Conservation (phyloP, 257 asterid genomes). For the Buddleja alternifolia region DNA sequence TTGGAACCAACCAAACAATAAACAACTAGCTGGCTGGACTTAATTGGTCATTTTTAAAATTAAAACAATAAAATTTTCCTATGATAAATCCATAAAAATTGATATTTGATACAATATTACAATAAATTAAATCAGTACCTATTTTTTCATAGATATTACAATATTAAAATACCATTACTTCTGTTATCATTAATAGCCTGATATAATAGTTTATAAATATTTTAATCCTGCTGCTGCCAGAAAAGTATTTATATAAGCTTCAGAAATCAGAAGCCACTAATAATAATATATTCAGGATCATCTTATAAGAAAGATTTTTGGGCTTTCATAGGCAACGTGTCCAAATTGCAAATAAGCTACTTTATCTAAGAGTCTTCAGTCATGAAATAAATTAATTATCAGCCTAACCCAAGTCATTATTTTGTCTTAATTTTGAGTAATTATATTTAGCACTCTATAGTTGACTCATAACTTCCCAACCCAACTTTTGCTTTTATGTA, state of each 20-base stretch:
- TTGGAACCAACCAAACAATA: neutral
- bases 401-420: slow-evolving; percentile 17
- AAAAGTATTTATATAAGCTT: slow-evolving; percentile 6
- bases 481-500: slow-evolving; percentile 19
- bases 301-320: slow-evolving; percentile 3
- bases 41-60: neutral
- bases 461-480: slow-evolving; percentile 9
- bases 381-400: neutral
- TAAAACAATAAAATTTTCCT: no score
- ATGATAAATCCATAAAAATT: no score
- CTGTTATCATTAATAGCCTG: no score
- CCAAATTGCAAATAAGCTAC: neutral
- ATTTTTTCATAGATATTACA: no score
- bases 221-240: neutral
- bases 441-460: slow-evolving; percentile 10
- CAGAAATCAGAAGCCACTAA: neutral
- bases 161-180: no score
- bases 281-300: neutral
- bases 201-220: no score
- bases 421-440: slow-evolving; percentile 14
- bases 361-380: neutral
- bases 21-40: neutral
- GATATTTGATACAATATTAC: no score
- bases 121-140: no score
- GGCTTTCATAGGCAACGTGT: slow-evolving; percentile 24